phyloP scores from a whole-genome alignment of 169 alveolate species.

The Cryptosporidium bovis region DNA sequence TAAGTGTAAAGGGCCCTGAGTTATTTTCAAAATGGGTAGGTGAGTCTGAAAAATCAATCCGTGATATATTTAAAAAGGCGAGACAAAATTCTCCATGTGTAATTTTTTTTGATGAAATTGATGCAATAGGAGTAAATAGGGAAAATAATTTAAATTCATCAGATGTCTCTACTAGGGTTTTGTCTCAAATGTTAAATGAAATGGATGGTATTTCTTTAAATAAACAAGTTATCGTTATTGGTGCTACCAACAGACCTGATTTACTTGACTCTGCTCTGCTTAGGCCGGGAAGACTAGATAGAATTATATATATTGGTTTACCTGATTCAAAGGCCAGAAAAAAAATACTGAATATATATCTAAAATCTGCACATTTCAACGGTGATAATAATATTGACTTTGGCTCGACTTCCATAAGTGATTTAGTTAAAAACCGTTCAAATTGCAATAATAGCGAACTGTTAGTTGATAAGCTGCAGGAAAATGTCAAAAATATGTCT shows the following conservation, averaged over 20 bases:
- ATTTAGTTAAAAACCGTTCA: not conserved
- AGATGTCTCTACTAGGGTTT: conserved; percentile 95
- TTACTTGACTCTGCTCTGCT: conserved; percentile 95
- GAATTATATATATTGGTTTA: conserved; percentile 96
- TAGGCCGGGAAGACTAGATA: conserved; percentile 99
- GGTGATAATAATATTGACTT: conserved; percentile 15
- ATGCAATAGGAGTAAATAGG: conserved; percentile 94
- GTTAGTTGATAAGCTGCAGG: conserved; percentile 84
- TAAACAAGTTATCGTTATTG: conserved; percentile 94
- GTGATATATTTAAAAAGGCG: conserved; percentile 97
- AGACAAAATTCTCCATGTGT: conserved; percentile 89
- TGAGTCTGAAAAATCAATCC: conserved; percentile 96
- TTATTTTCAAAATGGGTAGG: conserved; percentile 98
- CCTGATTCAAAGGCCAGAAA: conserved; percentile 95
- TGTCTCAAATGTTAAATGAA: conserved; percentile 97
- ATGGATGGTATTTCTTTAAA: conserved; percentile 96
- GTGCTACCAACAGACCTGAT: conserved; percentile 99
- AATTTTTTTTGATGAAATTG: conserved; percentile 97
- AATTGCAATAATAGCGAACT: conserved; percentile 74
- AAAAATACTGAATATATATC: conserved; percentile 85
- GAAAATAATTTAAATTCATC: conserved; percentile 79
- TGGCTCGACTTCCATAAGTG: conserved; percentile 6
- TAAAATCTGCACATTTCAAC: not conserved
- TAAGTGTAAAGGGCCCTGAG: conserved; percentile 99
- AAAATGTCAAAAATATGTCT: conserved; percentile 87